A percentile compares a stretch with the other conserved stretches of the same genome.
Evolutionary conservation across 2,329 filamentous ascomycete species (phyloP).

Genomic region (Dothideomycetes sp.): DNA sequence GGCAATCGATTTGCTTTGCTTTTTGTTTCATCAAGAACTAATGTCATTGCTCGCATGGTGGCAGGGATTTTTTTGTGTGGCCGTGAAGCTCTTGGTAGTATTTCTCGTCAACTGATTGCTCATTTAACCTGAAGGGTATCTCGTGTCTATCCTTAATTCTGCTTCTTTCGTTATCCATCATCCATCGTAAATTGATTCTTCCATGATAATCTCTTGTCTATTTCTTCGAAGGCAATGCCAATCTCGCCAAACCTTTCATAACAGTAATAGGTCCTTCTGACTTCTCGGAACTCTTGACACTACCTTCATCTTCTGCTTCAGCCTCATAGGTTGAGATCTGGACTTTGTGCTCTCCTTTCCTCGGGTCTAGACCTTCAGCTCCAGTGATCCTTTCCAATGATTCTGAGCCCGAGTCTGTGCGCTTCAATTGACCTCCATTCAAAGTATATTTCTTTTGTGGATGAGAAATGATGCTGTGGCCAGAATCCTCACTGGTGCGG

Average conservation of each 20-base stretch:
- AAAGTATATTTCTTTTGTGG: background rate
- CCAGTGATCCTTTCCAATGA: conserved; percentile 6
- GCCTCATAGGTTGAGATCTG: conserved; percentile 6
- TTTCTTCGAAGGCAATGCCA: no score
- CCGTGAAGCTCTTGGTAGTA: no score
- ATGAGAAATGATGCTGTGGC: background rate
- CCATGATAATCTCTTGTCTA: no score
- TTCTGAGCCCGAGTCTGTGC: background rate
- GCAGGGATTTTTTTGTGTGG: no score
- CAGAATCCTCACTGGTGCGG: conserved; percentile 1
- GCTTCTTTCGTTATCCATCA: no score
- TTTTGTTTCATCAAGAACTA: no score
- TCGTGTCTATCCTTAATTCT: no score
- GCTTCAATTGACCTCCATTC: background rate
- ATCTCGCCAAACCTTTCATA: background rate
- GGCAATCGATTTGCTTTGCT: no score
- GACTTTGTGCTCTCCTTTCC: conserved; percentile 2
- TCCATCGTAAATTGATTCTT: no score
- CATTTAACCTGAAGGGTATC: no score
- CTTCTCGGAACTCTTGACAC: background rate
- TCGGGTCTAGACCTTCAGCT: background rate
- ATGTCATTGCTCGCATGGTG: no score
- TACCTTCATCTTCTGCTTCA: background rate
- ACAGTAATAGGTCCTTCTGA: background rate
- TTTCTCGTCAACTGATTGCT: no score